These are phyloP conservation scores for Irpex sp. DNA, from an alignment of 1,284 basidiomycete species.

Conservation along the genomic window DNA sequence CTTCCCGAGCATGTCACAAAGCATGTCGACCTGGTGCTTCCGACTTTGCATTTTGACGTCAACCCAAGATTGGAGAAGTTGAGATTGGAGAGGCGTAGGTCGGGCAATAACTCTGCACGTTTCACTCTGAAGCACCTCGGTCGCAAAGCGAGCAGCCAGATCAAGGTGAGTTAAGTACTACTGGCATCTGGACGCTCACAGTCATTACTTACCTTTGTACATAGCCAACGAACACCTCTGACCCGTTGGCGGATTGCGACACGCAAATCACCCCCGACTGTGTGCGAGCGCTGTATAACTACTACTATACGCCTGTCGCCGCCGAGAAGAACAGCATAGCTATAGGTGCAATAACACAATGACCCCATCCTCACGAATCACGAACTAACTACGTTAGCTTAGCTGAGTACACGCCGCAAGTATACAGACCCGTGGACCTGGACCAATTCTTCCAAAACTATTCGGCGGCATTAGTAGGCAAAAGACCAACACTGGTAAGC, in stretches of 20 bases:
- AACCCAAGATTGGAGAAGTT: constrained; percentile 4
- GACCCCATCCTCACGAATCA: neutral
- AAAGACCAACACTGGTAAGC: constrained; percentile 37
- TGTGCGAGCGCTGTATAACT: constrained; percentile 50
- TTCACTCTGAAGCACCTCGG: too few relatives aligned
- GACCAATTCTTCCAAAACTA: constrained; percentile 43
- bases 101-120: neutral
- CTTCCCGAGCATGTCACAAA: constrained; percentile 20
- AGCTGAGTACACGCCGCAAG: constrained; percentile 50
- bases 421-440: constrained; percentile 41
- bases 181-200: neutral
- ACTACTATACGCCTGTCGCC: constrained; percentile 41
- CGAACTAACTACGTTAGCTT: neutral
- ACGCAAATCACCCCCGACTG: constrained; percentile 52
- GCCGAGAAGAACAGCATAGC: constrained; percentile 48
- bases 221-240: neutral
- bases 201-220: neutral
- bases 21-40: constrained; percentile 23
- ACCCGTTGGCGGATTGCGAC: constrained; percentile 31
- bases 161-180: too few relatives aligned
- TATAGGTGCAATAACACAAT: constrained; percentile 29
- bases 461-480: constrained; percentile 32
- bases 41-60: constrained; percentile 23
- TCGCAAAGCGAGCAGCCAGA: too few relatives aligned
- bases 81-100: neutral